Evolutionary conservation across 2,329 filamentous ascomycete species (phyloP).

Genomic region (Fusarium heterosporum): DNA sequence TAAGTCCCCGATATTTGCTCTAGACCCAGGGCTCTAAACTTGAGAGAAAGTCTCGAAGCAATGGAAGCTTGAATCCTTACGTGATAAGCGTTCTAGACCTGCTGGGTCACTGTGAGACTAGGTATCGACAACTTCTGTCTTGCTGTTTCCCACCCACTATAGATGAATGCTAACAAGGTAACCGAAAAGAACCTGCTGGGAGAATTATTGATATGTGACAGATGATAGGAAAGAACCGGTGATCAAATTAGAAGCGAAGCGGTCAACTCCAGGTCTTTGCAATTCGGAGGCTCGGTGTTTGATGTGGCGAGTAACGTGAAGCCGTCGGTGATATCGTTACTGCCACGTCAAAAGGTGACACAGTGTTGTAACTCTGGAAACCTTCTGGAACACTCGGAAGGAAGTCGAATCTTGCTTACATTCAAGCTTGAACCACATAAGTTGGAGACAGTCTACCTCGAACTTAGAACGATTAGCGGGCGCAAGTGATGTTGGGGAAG

Average conservation of each 20-base stretch:
- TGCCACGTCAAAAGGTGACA: neutral
- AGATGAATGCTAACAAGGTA: neutral
- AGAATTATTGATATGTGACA: slow-evolving; percentile 8
- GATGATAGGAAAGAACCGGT: neutral
- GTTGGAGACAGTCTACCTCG: neutral
- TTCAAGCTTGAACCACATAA: slow-evolving; percentile 18
- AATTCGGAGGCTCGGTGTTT: slow-evolving; percentile 10
- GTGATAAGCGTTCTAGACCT: neutral
- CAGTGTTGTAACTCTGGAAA: slow-evolving; percentile 21
- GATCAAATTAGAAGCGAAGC: neutral
- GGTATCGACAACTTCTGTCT: neutral
- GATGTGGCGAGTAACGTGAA: slow-evolving; percentile 4
- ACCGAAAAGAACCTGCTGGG: slow-evolving; percentile 7
- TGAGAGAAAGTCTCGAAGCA: neutral
- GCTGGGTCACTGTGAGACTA: neutral
- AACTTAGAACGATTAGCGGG: slow-evolving; percentile 13
- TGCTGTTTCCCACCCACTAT: neutral
- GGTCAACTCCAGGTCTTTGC: neutral
- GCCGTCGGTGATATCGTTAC: neutral
- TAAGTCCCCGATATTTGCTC: neutral
- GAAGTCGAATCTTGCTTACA: slow-evolving; percentile 5
- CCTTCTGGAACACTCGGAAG: slow-evolving; percentile 14
- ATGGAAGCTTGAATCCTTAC: neutral
- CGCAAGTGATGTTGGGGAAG: slow-evolving; percentile 14
- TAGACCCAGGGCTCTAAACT: neutral